Evolutionary conservation across 2,329 filamentous ascomycete species (phyloP), one percentile per base, ranked within the genome.

Genomic region (Orbilia quercus): DNA sequence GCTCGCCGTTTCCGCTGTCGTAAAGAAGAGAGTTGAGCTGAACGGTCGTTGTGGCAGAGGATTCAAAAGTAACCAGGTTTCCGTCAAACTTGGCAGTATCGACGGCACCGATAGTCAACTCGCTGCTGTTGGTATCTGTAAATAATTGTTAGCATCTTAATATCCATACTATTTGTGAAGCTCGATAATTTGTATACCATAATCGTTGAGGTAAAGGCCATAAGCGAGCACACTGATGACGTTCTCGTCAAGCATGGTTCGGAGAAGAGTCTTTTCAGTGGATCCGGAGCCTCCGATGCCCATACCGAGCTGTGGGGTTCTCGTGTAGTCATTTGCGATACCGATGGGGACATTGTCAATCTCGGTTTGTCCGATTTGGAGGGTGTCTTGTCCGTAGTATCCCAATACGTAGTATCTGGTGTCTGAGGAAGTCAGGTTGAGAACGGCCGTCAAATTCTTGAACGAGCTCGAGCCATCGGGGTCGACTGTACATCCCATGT

Each of bases 161-260:
- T 11, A 14, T 14, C 20, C 1, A 23, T 44, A 12, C 18, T 12
- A n/a, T 34, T n/a, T 55, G 34, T 42, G 9, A 14, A 12, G n/a
- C 40, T 20, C 36, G 11, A 18, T 12, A 20, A n/a, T 54, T 38
- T 25, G 36, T 60, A 36, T 66, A 73, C 69, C 60, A 16, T 40
- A 74, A 38, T 74, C 70, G 25, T 74, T 74, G 7, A 74, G 70
- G 11, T 74, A 74, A 7, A 74, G 51, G 7, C 70, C 70, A 25
- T 74, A 74, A 18, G 70, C 62, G 23, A 74, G 50, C 9, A 74
- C 64, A 34, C 36, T 59, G 25, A 74, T 69, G 25, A 74, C 38
- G 16, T 69, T 53, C 45, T 74, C 55, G 18, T 69, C 55, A 12
- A 58, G 31, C 70, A 74, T 67, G 9, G 63, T 64, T n/a, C 50